Percentiles rank a stretch among this genome's conserved stretches.
Evolutionary conservation across 2,329 filamentous ascomycete genomes (phyloP).

Genomic region (Diaporthe citrichinensis): DNA sequence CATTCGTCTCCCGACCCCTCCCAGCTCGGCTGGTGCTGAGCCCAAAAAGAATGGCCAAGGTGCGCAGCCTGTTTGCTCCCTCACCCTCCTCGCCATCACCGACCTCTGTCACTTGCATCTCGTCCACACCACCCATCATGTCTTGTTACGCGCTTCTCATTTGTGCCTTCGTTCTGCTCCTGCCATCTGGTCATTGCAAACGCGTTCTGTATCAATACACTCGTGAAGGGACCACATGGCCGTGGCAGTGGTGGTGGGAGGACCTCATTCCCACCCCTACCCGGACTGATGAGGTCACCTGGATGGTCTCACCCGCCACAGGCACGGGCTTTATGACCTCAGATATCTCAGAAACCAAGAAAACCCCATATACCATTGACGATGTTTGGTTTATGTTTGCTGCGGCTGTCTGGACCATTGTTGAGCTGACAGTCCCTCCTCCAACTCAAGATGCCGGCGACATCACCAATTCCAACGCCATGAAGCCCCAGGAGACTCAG

Average conservation of each 20-base stretch:
- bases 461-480: neutral
- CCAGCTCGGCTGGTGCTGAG: neutral
- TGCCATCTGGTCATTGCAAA: neutral
- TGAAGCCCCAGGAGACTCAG: neutral
- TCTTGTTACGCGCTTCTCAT: neutral
- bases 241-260: neutral
- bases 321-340: neutral
- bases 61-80: neutral
- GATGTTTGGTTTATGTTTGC: neutral
- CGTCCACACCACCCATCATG: neutral
- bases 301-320: neutral
- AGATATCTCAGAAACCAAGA: neutral
- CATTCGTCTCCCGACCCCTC: neutral
- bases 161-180: neutral
- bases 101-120: neutral
- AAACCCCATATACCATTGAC: neutral
- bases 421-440: slow-evolving; percentile 10
- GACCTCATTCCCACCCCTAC: neutral
- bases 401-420: neutral
- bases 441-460: neutral
- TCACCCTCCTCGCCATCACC: neutral
- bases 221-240: neutral
- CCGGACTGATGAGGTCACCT: neutral
- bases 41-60: neutral
- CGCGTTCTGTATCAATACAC: too few species aligned